phyloP scores from a whole-genome alignment of 2,329 filamentous ascomycete genomes.

The Podosphaera aphanis region DNA sequence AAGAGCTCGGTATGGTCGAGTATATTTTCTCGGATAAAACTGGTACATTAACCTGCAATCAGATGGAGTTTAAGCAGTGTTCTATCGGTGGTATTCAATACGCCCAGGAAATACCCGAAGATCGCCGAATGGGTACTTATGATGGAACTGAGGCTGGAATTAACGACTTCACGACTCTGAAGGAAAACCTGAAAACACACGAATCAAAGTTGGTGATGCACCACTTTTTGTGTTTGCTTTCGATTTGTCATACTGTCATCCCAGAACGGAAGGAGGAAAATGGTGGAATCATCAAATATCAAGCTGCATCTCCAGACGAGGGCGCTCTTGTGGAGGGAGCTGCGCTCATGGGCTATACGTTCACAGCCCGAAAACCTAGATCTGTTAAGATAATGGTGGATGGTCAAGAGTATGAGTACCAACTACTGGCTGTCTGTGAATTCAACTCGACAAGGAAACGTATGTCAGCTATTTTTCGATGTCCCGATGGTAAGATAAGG shows the following conservation, averaged over 20 bases:
- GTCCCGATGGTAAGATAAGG: conserved; percentile 82
- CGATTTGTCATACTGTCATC: conserved; percentile 93
- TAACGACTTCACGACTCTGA: conserved; percentile 41
- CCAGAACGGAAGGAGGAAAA: conserved; percentile 67
- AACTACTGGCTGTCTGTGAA: conserved; percentile 88
- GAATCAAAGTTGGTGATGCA: conserved; percentile 38
- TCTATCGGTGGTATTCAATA: conserved; percentile 88
- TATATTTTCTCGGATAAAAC: conserved; percentile 99
- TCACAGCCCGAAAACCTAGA: conserved; percentile 71
- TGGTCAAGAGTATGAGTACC: conserved; percentile 56
- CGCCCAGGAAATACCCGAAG: conserved; percentile 74
- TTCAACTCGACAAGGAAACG: conserved; percentile 95
- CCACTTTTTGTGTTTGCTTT: conserved; percentile 67
- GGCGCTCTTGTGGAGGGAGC: conserved; percentile 91
- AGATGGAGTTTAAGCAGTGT: conserved; percentile 96
- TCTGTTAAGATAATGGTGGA: conserved; percentile 63
- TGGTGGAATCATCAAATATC: conserved; percentile 72
- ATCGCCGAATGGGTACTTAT: conserved; percentile 55
- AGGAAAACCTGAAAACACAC: conserved; percentile 34
- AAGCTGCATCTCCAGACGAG: conserved; percentile 91
- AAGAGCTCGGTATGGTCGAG: conserved; percentile 93
- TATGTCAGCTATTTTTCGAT: conserved; percentile 94
- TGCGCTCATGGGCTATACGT: conserved; percentile 63
- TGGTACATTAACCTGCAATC: conserved; percentile 87
- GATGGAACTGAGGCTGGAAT: conserved; percentile 53